These are phyloP conservation scores for Pseudotulostoma volvatum DNA, from an alignment of 495 filamentous ascomycete species.

Conservation along the genomic window DNA sequence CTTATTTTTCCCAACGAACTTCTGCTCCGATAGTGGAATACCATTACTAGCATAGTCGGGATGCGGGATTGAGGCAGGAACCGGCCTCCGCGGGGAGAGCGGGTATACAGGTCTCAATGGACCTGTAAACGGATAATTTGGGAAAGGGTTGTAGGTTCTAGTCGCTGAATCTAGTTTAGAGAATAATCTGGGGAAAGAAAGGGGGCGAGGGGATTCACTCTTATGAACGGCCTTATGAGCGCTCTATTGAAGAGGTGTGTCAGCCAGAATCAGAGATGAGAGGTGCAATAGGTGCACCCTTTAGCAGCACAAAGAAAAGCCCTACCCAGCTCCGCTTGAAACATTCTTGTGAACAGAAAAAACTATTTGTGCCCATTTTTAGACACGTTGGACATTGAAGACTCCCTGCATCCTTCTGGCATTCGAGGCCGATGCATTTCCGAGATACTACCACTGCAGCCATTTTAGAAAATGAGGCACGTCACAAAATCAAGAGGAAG, in stretches of 20 bases:
- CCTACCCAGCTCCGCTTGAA: slow-evolving; percentile 97
- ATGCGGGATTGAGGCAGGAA: slow-evolving; percentile 66
- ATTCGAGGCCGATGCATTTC: slow-evolving; percentile 68
- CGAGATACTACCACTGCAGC: slow-evolving; percentile 28
- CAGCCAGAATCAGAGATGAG: slow-evolving; percentile 9
- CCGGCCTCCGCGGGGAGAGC: slow-evolving; percentile 50
- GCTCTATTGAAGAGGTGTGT: slow-evolving; percentile 29
- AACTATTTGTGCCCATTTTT: slow-evolving; percentile 78
- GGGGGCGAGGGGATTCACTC: slow-evolving; percentile 56
- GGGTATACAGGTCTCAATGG: slow-evolving; percentile 77
- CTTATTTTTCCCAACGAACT: slow-evolving; percentile 54
- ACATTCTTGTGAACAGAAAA: slow-evolving; percentile 96
- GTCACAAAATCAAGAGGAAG: no score
- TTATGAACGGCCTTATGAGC: slow-evolving; percentile 76
- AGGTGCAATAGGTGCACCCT: slow-evolving; percentile 12
- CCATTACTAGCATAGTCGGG: slow-evolving; percentile 79
- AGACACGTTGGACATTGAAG: slow-evolving; percentile 91
- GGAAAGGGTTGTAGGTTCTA: slow-evolving; percentile 80
- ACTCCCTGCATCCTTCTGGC: slow-evolving; percentile 63
- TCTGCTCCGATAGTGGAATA: slow-evolving; percentile 62
- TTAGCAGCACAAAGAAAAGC: slow-evolving; percentile 12
- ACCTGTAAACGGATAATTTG: slow-evolving; percentile 67
- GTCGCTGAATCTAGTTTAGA: slow-evolving; percentile 84
- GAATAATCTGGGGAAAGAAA: slow-evolving; percentile 56
- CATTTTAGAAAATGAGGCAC: no score